These are phyloP conservation scores for Solanum tarapatanum DNA, from an alignment of 257 asterid species.

Conservation along the genomic window DNA sequence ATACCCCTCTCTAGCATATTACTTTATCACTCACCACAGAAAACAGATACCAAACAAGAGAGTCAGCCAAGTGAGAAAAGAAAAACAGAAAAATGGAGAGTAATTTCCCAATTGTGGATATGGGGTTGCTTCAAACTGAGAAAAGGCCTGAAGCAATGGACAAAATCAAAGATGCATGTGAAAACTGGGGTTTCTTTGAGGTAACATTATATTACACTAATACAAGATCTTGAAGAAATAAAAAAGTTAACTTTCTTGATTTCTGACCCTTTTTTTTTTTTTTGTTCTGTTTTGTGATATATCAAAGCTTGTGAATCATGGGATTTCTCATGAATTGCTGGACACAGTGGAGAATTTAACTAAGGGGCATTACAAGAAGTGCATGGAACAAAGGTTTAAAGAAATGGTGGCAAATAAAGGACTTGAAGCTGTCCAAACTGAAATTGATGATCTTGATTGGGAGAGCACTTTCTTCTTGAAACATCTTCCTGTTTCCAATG, in stretches of 20 bases:
- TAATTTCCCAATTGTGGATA: slow-evolving; percentile 41
- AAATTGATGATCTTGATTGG: slow-evolving; percentile 50
- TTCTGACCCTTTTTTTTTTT: not conserved
- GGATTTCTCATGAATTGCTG: slow-evolving; percentile 40
- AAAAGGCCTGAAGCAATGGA: slow-evolving; percentile 50
- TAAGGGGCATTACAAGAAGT: slow-evolving; percentile 50
- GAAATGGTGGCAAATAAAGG: slow-evolving; percentile 61
- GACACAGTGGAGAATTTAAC: slow-evolving; percentile 54
- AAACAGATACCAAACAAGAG: not conserved
- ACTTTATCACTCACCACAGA: not conserved
- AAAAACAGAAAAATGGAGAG: slow-evolving; percentile 20
- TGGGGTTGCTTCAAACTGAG: slow-evolving; percentile 54
- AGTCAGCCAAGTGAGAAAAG: not conserved
- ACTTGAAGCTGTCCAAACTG: slow-evolving; percentile 41
- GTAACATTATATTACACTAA: slow-evolving; percentile 5
- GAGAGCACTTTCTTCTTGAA: slow-evolving; percentile 55
- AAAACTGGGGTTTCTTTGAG: slow-evolving; percentile 77
- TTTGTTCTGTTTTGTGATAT: not conserved
- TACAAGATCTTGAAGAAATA: not conserved
- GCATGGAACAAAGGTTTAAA: slow-evolving; percentile 49
- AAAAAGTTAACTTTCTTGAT: not conserved
- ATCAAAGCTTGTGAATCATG: slow-evolving; percentile 44
- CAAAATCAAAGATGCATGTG: slow-evolving; percentile 50
- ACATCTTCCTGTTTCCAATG: slow-evolving; percentile 55
- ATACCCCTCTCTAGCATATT: slow-evolving; percentile 10